phyloP scores from a whole-genome alignment of 345 rosid genomes.

The Eucalyptus curtisii region DNA sequence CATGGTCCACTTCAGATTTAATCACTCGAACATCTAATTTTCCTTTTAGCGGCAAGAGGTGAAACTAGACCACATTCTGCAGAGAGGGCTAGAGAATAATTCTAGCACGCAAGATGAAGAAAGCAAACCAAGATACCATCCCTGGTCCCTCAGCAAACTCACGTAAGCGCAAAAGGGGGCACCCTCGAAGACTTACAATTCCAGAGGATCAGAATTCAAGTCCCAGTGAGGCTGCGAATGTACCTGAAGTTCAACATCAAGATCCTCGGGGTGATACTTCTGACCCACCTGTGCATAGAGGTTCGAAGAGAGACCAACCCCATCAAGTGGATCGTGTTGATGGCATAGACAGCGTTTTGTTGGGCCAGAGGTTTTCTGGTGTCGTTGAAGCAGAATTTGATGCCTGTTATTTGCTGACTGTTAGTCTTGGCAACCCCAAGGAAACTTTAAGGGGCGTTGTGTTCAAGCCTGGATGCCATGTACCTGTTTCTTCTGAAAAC shows the following conservation, averaged over 20 bases:
- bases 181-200: slow-evolving; percentile 53
- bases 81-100: background rate
- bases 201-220: background rate
- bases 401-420: slow-evolving; percentile 70
- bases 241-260: slow-evolving; percentile 3
- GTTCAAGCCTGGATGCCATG: slow-evolving; percentile 57
- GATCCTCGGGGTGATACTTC: slow-evolving; percentile 7
- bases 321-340: background rate
- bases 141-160: slow-evolving; percentile 24
- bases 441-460: slow-evolving; percentile 65
- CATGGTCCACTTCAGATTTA: background rate
- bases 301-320: background rate
- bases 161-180: slow-evolving; percentile 66
- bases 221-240: background rate
- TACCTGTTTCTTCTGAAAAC: slow-evolving; percentile 51
- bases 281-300: slow-evolving; percentile 3
- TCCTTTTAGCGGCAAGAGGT: background rate
- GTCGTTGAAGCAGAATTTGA: slow-evolving; percentile 63
- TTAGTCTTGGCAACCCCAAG: slow-evolving; percentile 48
- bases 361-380: slow-evolving; percentile 69
- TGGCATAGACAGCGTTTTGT: slow-evolving; percentile 10
- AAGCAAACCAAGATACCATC: slow-evolving; percentile 24
- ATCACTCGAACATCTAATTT: background rate
- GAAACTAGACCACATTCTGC: background rate
- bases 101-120: slow-evolving; percentile 17